These are phyloP conservation scores for Calonectria henricotiae DNA, from an alignment of 2,329 filamentous ascomycete genomes.

Conservation along the genomic window DNA sequence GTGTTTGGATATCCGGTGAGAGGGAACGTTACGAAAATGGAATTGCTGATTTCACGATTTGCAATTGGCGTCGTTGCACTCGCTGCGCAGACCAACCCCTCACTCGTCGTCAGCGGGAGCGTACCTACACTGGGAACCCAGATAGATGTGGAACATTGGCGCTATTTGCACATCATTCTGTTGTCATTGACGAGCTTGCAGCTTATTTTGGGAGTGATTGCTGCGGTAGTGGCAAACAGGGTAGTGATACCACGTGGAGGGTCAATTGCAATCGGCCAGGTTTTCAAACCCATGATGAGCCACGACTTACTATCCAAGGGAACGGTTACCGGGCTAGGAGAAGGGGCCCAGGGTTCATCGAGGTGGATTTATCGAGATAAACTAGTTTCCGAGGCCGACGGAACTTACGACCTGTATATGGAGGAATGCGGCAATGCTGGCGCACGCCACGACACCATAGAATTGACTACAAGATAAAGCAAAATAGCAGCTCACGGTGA, in stretches of 20 bases:
- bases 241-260: slow-evolving; percentile 9
- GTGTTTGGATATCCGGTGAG: neutral
- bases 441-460: neutral
- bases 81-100: neutral
- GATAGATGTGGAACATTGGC: slow-evolving; percentile 12
- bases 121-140: slow-evolving; percentile 13
- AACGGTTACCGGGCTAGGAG: neutral
- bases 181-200: neutral
- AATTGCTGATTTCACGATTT: neutral
- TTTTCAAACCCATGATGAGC: slow-evolving; percentile 17
- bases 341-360: neutral
- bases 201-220: slow-evolving; percentile 3
- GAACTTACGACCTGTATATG: slow-evolving; percentile 9
- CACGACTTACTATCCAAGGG: neutral
- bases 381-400: neutral
- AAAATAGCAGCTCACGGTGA: neutral
- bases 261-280: slow-evolving; percentile 2
- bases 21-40: neutral
- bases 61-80: slow-evolving; percentile 1
- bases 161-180: slow-evolving; percentile 7
- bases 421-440: neutral
- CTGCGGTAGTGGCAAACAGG: neutral
- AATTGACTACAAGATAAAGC: neutral
- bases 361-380: slow-evolving; percentile 15
- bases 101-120: neutral